Conservation (phyloP, 2,329 filamentous ascomycete genomes). For the Aspergillus luchuensis region DNA sequence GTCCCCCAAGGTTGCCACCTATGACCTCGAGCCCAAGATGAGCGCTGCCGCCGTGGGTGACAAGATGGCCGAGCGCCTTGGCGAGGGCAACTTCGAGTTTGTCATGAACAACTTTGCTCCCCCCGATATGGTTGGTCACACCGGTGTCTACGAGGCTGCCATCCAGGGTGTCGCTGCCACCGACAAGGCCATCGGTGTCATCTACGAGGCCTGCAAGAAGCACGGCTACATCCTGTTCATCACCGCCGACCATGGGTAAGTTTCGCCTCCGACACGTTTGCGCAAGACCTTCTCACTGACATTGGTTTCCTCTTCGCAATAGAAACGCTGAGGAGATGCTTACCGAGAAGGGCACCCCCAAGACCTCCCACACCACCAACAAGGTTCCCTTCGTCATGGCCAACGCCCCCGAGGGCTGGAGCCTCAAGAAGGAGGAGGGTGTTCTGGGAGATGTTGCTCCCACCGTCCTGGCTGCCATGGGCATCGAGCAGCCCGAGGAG, state of each 20-base stretch:
- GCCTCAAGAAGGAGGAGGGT: slow-evolving; percentile 76
- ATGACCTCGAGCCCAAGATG: slow-evolving; percentile 95
- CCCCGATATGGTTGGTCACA: slow-evolving; percentile 99
- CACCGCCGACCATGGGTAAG: slow-evolving; percentile 87
- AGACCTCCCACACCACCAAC: slow-evolving; percentile 97
- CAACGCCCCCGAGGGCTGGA: slow-evolving; percentile 89
- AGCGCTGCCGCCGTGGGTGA: slow-evolving; percentile 86
- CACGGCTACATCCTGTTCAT: slow-evolving; percentile 92
- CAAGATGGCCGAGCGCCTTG: slow-evolving; percentile 84
- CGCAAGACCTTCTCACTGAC: slow-evolving; percentile 23
- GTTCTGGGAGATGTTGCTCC: slow-evolving; percentile 97
- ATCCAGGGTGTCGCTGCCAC: slow-evolving; percentile 82
- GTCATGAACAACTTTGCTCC: slow-evolving; percentile 99
- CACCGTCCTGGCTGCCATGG: slow-evolving; percentile 90
- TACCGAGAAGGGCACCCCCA: slow-evolving; percentile 90
- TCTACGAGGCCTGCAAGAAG: slow-evolving; percentile 92
- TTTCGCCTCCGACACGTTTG: slow-evolving; percentile 12
- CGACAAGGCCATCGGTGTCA: slow-evolving; percentile 88
- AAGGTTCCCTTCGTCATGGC: slow-evolving; percentile 98
- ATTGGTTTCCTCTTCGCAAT: slow-evolving; percentile 6
- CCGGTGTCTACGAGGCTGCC: slow-evolving; percentile 93
- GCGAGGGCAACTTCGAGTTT: slow-evolving; percentile 85
- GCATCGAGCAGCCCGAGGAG: slow-evolving; percentile 81
- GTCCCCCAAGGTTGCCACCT: slow-evolving; percentile 92
- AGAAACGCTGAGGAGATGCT: slow-evolving; percentile 99